Conservation (phyloP, 495 filamentous ascomycete genomes). For the Daldinia vernicosa region DNA sequence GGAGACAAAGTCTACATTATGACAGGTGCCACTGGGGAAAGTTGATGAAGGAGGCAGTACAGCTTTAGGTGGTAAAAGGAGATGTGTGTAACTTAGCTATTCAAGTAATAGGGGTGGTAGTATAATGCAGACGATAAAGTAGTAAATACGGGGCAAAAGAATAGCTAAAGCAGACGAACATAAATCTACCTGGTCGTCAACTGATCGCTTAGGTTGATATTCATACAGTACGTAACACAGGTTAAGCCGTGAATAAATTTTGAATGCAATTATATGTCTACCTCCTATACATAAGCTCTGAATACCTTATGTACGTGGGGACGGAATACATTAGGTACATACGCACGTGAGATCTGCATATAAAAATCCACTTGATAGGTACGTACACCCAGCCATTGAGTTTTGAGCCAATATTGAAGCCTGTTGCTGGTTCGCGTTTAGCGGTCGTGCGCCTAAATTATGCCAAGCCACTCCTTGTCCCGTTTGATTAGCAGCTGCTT, state of each 20-base stretch:
- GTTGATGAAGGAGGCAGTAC: background rate
- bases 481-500: slow-evolving; percentile 23
- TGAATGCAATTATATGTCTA: background rate
- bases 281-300: too few relatives aligned
- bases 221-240: too few relatives aligned
- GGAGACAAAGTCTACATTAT: background rate
- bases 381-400: slow-evolving; percentile 2
- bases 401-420: background rate
- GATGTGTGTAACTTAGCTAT: slow-evolving; percentile 1
- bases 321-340: background rate
- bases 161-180: background rate
- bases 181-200: background rate
- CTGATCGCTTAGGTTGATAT: background rate
- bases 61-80: slow-evolving; percentile 1
- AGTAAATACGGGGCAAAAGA: background rate
- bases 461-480: slow-evolving; percentile 42
- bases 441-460: slow-evolving; percentile 21
- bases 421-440: background rate
- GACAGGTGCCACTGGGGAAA: background rate
- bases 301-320: background rate
- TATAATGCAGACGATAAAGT: slow-evolving; percentile 4
- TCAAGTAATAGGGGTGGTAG: slow-evolving; percentile 18
- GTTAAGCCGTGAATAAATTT: too few relatives aligned
- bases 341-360: slow-evolving; percentile 14
- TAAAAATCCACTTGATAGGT: background rate